A percentile compares a stretch with the other conserved stretches of the same genome.
Conservation (phyloP, 164 flowering plant species). For the Berberis vulgaris region DNA sequence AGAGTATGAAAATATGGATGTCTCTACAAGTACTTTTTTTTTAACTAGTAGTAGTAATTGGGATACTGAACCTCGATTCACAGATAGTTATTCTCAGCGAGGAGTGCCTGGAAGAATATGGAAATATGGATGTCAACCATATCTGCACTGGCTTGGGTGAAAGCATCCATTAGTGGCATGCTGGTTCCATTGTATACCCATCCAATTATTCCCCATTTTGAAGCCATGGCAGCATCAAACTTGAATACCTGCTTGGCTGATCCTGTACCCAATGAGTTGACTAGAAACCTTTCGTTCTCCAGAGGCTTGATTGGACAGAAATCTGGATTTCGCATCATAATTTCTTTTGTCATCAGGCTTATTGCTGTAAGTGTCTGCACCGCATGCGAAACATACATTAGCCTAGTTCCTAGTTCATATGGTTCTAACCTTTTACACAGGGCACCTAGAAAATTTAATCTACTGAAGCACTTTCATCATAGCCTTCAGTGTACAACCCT, state of each 20-base stretch:
- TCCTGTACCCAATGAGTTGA: conserved; percentile 31
- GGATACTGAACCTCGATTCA: conserved; percentile 14
- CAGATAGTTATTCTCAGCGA: conserved; percentile 18
- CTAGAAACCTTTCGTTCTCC: conserved; percentile 12
- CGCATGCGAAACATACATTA: background rate
- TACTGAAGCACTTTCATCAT: no score
- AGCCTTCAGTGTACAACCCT: no score
- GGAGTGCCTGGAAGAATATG: conserved; percentile 17
- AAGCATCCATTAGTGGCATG: conserved; percentile 20
- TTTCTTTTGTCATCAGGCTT: conserved; percentile 17
- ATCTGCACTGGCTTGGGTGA: conserved; percentile 18
- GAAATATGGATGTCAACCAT: conserved; percentile 26
- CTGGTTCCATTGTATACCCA: conserved; percentile 21
- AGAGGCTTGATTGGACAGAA: conserved; percentile 8
- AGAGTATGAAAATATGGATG: background rate
- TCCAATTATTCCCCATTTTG: conserved; percentile 24
- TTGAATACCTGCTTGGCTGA: conserved; percentile 14
- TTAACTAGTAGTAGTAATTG: background rate
- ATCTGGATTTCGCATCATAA: conserved; percentile 3
- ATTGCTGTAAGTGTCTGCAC: conserved; percentile 24
- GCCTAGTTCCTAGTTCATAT: no score
- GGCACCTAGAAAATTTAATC: no score
- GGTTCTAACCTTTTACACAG: no score
- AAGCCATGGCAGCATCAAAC: conserved; percentile 13
- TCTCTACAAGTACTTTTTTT: background rate